A percentile compares a stretch with the other conserved stretches of the same genome.
phyloP scores from a whole-genome alignment of 768 basidiomycete genomes.

The Lentinula guzmanii region DNA sequence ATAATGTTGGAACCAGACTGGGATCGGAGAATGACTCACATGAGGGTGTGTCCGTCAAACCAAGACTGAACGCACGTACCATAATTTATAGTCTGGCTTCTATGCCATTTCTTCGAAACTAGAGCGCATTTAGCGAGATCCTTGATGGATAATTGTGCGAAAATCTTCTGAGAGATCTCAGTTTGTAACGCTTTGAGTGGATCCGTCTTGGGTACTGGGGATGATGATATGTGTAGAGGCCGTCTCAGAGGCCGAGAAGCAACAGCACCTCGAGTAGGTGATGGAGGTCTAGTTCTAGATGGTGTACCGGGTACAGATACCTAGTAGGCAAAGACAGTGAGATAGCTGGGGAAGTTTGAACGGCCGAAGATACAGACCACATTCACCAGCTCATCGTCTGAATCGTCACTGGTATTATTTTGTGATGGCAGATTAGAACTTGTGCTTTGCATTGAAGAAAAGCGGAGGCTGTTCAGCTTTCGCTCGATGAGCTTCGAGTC shows the following conservation, averaged over 20 bases:
- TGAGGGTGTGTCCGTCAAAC: not conserved
- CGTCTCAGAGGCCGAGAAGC: slow-evolving; percentile 44
- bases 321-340: slow-evolving; percentile 25
- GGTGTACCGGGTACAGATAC: slow-evolving; percentile 67
- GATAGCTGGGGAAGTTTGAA: not conserved
- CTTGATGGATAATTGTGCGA: slow-evolving; percentile 50
- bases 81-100: slow-evolving; percentile 89
- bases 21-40: not conserved
- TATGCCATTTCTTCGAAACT: slow-evolving; percentile 83
- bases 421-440: slow-evolving; percentile 6
- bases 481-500: slow-evolving; percentile 28
- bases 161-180: slow-evolving; percentile 75
- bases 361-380: slow-evolving; percentile 43
- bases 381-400: slow-evolving; percentile 62
- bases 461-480: slow-evolving; percentile 24
- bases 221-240: slow-evolving; percentile 31
- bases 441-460: slow-evolving; percentile 13
- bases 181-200: slow-evolving; percentile 72
- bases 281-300: slow-evolving; percentile 54
- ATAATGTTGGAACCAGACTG: slow-evolving; percentile 94
- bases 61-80: slow-evolving; percentile 34
- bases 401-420: slow-evolving; percentile 21
- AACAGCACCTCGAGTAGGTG: slow-evolving; percentile 40
- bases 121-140: slow-evolving; percentile 74
- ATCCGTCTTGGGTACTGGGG: slow-evolving; percentile 28